Evolutionary conservation across 768 basidiomycete genomes (phyloP).

Genomic region (Suillus hirtellus): DNA sequence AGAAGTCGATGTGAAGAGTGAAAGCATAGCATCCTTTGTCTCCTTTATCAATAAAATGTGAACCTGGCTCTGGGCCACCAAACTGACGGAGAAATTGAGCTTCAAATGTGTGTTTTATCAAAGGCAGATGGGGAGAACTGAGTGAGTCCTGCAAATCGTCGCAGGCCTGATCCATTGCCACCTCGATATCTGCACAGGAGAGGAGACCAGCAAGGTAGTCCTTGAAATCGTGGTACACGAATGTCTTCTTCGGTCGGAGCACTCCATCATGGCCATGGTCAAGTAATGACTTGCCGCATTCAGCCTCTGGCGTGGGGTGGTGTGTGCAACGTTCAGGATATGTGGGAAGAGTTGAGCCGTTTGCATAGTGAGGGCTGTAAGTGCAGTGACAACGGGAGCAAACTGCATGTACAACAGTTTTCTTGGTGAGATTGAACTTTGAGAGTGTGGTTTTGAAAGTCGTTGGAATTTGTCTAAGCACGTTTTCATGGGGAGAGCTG

Average conservation of each 20-base stretch:
- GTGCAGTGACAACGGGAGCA: constrained; percentile 10
- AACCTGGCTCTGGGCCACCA: too few relatives aligned
- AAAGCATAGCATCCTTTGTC: too few relatives aligned
- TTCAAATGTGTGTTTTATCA: too few relatives aligned
- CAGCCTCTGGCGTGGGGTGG: background rate
- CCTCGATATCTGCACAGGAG: background rate
- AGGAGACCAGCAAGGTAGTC: constrained; percentile 5
- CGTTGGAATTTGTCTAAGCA: background rate
- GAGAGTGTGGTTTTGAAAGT: background rate
- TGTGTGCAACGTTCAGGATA: constrained; percentile 2
- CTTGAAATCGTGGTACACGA: constrained; percentile 7
- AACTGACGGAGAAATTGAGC: too few relatives aligned
- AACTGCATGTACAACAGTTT: background rate
- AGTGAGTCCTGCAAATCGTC: too few relatives aligned
- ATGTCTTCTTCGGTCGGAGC: constrained; percentile 1
- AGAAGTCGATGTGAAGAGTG: constrained; percentile 17
- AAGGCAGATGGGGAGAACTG: too few relatives aligned
- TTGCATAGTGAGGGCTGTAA: background rate
- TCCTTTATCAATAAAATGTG: too few relatives aligned
- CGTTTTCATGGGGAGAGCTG: background rate
- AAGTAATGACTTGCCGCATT: background rate
- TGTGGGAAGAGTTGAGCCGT: background rate
- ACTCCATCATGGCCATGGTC: background rate
- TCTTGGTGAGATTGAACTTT: background rate
- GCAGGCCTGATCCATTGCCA: too few relatives aligned